A percentile compares a stretch with the other conserved stretches of the same genome.
Conservation (phyloP, 352 stramenopile genomes). For the Globisporangium radiosum region DNA sequence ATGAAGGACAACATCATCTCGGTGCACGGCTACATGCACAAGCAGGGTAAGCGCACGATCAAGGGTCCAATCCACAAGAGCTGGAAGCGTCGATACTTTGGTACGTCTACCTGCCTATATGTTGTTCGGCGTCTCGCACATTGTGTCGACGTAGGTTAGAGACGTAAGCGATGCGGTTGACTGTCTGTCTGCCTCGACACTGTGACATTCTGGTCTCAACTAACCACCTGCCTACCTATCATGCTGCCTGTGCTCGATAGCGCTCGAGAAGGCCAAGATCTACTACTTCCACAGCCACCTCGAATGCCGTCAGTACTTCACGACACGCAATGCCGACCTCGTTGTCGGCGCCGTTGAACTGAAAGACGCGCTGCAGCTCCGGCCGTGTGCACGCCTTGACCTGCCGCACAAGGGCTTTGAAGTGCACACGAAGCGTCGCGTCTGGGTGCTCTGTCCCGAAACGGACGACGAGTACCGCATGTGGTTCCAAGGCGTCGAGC, state of each 20-base stretch:
- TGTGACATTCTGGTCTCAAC: too few species aligned
- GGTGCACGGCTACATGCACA: slow-evolving; percentile 87
- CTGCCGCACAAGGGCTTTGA: slow-evolving; percentile 78
- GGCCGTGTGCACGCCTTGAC: slow-evolving; percentile 70
- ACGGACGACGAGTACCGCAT: slow-evolving; percentile 79
- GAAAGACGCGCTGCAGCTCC: slow-evolving; percentile 81
- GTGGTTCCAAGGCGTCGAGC: slow-evolving; percentile 79
- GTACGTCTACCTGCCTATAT: too few species aligned
- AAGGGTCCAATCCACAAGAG: slow-evolving; percentile 85
- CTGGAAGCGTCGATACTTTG: slow-evolving; percentile 85
- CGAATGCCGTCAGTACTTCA: slow-evolving; percentile 85
- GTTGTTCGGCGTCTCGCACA: too few species aligned
- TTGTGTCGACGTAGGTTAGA: too few species aligned
- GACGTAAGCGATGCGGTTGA: too few species aligned
- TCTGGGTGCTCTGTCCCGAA: slow-evolving; percentile 84
- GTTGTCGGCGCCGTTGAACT: slow-evolving; percentile 78
- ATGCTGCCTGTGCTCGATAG: too few species aligned
- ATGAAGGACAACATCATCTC: slow-evolving; percentile 84
- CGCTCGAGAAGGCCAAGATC: slow-evolving; percentile 83
- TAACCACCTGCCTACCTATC: too few species aligned
- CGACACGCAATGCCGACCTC: slow-evolving; percentile 72
- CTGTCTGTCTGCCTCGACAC: too few species aligned
- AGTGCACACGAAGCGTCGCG: slow-evolving; percentile 70
- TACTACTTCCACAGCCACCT: slow-evolving; percentile 86
- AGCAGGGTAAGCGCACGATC: slow-evolving; percentile 83